Evolutionary conservation across 2,329 filamentous ascomycete species (phyloP).

Genomic region (Alternaria viburni): DNA sequence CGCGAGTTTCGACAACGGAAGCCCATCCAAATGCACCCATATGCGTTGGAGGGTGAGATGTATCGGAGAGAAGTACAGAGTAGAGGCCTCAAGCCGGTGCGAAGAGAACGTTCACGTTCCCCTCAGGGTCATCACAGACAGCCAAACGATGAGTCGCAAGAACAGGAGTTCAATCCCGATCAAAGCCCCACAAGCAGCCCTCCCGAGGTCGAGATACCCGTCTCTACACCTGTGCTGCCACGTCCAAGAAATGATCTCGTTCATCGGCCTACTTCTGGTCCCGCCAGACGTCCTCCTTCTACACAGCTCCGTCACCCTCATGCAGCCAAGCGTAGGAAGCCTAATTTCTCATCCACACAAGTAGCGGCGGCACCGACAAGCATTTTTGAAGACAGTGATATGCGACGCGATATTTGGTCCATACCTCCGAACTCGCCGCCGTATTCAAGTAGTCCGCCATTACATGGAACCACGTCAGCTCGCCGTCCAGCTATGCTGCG

Average conservation of each 20-base stretch:
- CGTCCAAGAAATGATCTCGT: slow-evolving; percentile 10
- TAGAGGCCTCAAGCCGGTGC: slow-evolving; percentile 53
- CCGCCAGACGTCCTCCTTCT: slow-evolving; percentile 12
- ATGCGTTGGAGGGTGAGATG: slow-evolving; percentile 52
- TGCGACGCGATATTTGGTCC: slow-evolving; percentile 39
- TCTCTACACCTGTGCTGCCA: slow-evolving; percentile 29
- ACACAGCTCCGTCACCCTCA: slow-evolving; percentile 22
- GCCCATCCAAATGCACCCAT: slow-evolving; percentile 58
- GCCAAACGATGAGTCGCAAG: slow-evolving; percentile 36
- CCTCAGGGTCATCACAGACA: slow-evolving; percentile 24
- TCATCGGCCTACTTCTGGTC: slow-evolving; percentile 3
- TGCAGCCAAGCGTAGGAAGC: slow-evolving; percentile 29
- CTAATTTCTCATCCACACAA: slow-evolving; percentile 23
- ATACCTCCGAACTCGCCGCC: slow-evolving; percentile 55
- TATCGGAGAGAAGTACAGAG: slow-evolving; percentile 53
- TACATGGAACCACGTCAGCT: slow-evolving; percentile 9
- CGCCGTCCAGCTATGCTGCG: slow-evolving; percentile 6
- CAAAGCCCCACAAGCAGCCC: slow-evolving; percentile 28
- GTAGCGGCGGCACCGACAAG: slow-evolving; percentile 8
- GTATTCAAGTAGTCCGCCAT: slow-evolving; percentile 39
- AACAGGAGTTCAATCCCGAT: slow-evolving; percentile 41
- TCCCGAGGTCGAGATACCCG: slow-evolving; percentile 29
- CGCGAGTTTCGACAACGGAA: slow-evolving; percentile 54
- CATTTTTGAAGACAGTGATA: slow-evolving; percentile 7
- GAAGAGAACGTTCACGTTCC: slow-evolving; percentile 39